Evolutionary conservation across 2,329 filamentous ascomycete species (phyloP), one percentile per base, ranked within the genome.

Genomic region (Mycosphaerella sp.): DNA sequence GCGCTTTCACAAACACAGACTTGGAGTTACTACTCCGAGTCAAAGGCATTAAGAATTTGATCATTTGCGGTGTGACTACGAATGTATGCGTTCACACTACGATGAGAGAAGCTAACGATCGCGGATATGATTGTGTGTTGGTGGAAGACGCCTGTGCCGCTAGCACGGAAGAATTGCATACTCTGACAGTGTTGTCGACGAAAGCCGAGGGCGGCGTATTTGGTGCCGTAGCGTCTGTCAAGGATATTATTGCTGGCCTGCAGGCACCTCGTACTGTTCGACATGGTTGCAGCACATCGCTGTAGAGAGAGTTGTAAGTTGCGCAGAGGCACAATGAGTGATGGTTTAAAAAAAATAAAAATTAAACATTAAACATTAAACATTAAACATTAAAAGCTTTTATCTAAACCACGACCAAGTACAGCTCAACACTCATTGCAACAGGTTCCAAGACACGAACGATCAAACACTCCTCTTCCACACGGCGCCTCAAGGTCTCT

Each of bases 21-120:
- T 75, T 81, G 49, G 77, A 81, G 52, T 70, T 76, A 0, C 62
- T 76, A 48, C 68, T 82, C 26, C 71, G 73, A n/a, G 73, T 75
- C 45, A 77, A 74, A 51, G 76, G 77, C 0, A 67, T 81, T 12
- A 75, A 70, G 59, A 80, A 81, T 60, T 66, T 82, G 50, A 69
- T 81, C 10, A 62, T 81, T 12, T 74, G 73, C 12, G 79, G 79
- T 4, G 77, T 81, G 4, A 81, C 78, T 5, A 80, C 78, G 0
- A 78, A 81, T 64, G 77, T 78, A 10, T 80, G 77, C 59, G 77
- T 81, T 2, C 76, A 74, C 23, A 79, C 72, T 7, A 81, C 78
- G 4, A 77, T 81, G 66, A 70, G 78, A 17, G 78, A 81, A 63
- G 79, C 77, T 9, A 80, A 75, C 56, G 78, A 81, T 67, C 72